These are phyloP conservation scores for Hyphopichia fennica DNA, from an alignment of 1,139 yeast species.

Conservation along the genomic window DNA sequence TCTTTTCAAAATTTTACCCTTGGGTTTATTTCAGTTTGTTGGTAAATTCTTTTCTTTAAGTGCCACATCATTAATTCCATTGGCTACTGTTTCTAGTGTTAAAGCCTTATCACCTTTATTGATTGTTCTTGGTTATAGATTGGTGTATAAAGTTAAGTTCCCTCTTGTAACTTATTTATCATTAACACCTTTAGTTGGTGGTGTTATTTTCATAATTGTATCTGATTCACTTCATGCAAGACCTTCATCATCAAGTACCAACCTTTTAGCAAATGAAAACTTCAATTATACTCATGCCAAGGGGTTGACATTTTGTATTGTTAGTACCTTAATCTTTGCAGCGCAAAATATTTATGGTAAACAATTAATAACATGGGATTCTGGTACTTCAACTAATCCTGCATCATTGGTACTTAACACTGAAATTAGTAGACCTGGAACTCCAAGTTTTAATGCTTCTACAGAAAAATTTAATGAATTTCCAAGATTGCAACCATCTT, in stretches of 20 bases:
- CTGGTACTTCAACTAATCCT: constrained; percentile 16
- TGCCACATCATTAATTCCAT: constrained; percentile 40
- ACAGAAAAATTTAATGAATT: constrained; percentile 1
- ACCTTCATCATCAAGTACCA: not conserved
- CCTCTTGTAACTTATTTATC: constrained; percentile 38
- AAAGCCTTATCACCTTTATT: constrained; percentile 42
- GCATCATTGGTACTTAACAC: constrained; percentile 31
- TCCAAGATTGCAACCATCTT: not conserved
- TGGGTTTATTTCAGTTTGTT: constrained; percentile 39
- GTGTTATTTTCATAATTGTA: constrained; percentile 35
- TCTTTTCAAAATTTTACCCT: constrained; percentile 33
- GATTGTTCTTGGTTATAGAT: constrained; percentile 35
- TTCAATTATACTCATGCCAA: constrained; percentile 22
- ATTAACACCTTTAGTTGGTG: constrained; percentile 36
- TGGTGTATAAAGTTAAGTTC: constrained; percentile 31
- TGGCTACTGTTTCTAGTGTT: constrained; percentile 41
- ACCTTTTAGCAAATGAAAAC: constrained; percentile 11
- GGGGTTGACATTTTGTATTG: constrained; percentile 30
- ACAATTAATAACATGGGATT: constrained; percentile 38
- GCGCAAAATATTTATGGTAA: constrained; percentile 46
- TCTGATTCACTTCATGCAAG: constrained; percentile 22
- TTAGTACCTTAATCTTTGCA: constrained; percentile 37
- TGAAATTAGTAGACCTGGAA: constrained; percentile 16
- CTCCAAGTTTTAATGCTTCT: constrained; percentile 7
- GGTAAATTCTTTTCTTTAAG: constrained; percentile 39